phyloP scores from a whole-genome alignment of 257 asterid species.

The Paulownia fortunei region DNA sequence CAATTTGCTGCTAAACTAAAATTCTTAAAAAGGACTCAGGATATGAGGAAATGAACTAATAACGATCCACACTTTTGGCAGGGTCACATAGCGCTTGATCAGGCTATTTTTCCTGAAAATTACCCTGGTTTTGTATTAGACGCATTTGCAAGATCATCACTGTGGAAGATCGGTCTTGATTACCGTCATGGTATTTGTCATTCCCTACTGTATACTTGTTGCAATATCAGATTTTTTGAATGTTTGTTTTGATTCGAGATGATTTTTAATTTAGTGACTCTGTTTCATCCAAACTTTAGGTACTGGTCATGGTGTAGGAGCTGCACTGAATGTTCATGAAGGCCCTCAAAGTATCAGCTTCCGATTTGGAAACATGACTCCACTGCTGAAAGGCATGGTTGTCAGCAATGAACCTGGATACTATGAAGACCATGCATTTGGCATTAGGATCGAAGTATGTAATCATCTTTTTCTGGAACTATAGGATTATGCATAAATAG shows the following conservation, averaged over 20 bases:
- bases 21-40: slow-evolving; percentile 8
- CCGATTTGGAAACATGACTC: slow-evolving; percentile 93
- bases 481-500: background rate
- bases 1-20: slow-evolving; percentile 9
- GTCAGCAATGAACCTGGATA: slow-evolving; percentile 99
- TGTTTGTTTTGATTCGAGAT: background rate
- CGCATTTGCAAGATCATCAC: slow-evolving; percentile 90
- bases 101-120: slow-evolving; percentile 93
- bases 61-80: slow-evolving; percentile 41
- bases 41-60: slow-evolving; percentile 18
- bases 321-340: slow-evolving; percentile 97
- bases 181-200: slow-evolving; percentile 83
- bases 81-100: slow-evolving; percentile 99
- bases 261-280: slow-evolving; percentile 10
- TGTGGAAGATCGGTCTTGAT: slow-evolving; percentile 99
- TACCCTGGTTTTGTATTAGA: slow-evolving; percentile 96
- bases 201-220: slow-evolving; percentile 11
- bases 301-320: slow-evolving; percentile 99
- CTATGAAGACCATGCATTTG: slow-evolving; percentile 95
- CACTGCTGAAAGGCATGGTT: slow-evolving; percentile 92
- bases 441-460: slow-evolving; percentile 94
- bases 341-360: slow-evolving; percentile 99
- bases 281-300: slow-evolving; percentile 51
- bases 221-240: slow-evolving; percentile 13
- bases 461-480: slow-evolving; percentile 29